Conservation (phyloP, 1,284 basidiomycete genomes). For the Golubevia sp. region DNA sequence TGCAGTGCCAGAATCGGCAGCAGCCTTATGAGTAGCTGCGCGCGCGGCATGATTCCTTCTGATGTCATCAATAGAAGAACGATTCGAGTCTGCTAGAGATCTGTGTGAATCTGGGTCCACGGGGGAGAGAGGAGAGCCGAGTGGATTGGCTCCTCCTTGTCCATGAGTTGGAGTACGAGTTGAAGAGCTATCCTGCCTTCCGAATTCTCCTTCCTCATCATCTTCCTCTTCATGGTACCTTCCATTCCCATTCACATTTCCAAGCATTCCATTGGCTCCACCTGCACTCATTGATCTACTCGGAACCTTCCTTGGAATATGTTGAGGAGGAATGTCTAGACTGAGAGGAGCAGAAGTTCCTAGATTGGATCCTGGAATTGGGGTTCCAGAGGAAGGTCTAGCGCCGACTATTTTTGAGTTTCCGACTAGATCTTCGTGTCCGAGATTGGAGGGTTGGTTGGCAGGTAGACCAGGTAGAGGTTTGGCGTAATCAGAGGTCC, state of each 20-base stretch:
- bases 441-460: too few species aligned
- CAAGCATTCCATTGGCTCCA: conserved; percentile 1
- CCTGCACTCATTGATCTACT: background rate
- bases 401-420: conserved; percentile 13
- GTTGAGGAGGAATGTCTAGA: conserved; percentile 29
- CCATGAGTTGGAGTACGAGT: conserved; percentile 14
- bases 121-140: conserved; percentile 20
- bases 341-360: conserved; percentile 11
- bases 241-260: conserved; percentile 3
- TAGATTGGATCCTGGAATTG: conserved; percentile 2
- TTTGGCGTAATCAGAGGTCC: conserved; percentile 16
- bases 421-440: conserved; percentile 20
- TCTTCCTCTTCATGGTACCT: conserved; percentile 19
- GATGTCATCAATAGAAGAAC: conserved; percentile 45
- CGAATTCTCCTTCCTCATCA: background rate
- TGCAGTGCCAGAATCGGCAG: conserved; percentile 9
- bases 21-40: conserved; percentile 13
- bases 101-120: conserved; percentile 33
- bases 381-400: background rate
- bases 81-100: conserved; percentile 41
- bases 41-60: conserved; percentile 40
- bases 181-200: conserved; percentile 3
- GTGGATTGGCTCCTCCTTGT: conserved; percentile 5
- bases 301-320: conserved; percentile 31
- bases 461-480: conserved; percentile 30